A percentile compares a stretch with the other conserved stretches of the same genome.
phyloP scores from a whole-genome alignment of 1,284 basidiomycete species.

The Cryptococcus hybrid region DNA sequence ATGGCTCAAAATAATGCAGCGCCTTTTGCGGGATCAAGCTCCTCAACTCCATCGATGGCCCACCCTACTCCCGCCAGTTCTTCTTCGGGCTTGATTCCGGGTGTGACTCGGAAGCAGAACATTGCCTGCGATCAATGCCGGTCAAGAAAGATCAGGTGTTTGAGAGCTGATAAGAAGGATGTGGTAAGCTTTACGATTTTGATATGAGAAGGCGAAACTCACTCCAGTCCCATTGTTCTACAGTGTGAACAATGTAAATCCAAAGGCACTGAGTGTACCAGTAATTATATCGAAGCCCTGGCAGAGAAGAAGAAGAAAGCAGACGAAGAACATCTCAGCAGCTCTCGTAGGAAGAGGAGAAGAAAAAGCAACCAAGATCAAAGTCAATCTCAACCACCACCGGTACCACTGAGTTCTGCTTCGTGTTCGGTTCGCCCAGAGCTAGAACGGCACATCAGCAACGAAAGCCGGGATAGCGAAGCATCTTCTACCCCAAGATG shows the following conservation, averaged over 20 bases:
- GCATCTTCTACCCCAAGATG: too few species aligned
- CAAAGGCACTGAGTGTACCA: slow-evolving; percentile 37
- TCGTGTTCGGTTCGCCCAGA: too few species aligned
- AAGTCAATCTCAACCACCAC: neutral
- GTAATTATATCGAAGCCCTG: slow-evolving; percentile 39
- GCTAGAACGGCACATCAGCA: too few species aligned
- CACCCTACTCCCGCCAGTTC: neutral
- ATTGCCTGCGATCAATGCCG: slow-evolving; percentile 83
- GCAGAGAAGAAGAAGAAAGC: slow-evolving; percentile 24
- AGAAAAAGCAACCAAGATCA: slow-evolving; percentile 2
- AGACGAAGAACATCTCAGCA: neutral
- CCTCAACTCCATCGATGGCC: too few species aligned
- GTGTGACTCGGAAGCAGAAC: slow-evolving; percentile 64
- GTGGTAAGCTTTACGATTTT: slow-evolving; percentile 15
- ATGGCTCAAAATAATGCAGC: too few species aligned
- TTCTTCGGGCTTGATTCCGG: neutral
- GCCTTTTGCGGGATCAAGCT: too few species aligned
- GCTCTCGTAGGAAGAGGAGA: neutral
- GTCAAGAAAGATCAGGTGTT: slow-evolving; percentile 41
- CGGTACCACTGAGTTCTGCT: too few species aligned
- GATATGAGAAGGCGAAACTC: neutral
- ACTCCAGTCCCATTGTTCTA: neutral
- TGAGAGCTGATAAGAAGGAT: slow-evolving; percentile 11
- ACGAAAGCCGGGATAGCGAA: too few species aligned
- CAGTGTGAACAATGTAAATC: slow-evolving; percentile 41